Conservation (phyloP, 2,329 filamentous ascomycete species). For the Huntiella decipiens region DNA sequence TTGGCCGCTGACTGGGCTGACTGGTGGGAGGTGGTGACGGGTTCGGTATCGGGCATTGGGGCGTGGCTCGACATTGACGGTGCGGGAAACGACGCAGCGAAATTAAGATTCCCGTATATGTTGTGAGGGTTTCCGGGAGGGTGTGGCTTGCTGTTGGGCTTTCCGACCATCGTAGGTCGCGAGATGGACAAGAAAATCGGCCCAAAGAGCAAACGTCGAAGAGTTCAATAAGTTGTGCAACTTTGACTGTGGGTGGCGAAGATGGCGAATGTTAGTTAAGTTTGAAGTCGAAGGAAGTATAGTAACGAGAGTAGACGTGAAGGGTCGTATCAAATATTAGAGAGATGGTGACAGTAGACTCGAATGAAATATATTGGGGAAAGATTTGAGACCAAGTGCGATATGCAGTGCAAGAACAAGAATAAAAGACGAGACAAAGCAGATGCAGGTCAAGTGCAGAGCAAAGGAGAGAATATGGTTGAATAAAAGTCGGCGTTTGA, state of each 20-base stretch:
- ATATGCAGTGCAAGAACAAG: not conserved
- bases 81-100: constrained; percentile 12
- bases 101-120: not conserved
- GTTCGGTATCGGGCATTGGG: constrained; percentile 30
- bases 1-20: not conserved
- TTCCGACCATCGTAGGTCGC: too few relatives aligned
- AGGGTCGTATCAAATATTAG: not conserved
- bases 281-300: not conserved
- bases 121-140: too few relatives aligned
- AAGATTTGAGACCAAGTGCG: not conserved
- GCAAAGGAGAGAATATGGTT: not conserved
- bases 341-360: not conserved
- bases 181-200: too few relatives aligned
- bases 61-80: constrained; percentile 35
- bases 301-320: not conserved
- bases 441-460: not conserved
- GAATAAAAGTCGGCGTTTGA: not conserved
- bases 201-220: not conserved
- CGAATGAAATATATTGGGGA: not conserved
- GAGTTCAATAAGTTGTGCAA: constrained; percentile 5
- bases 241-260: constrained; percentile 6
- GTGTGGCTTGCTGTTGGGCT: too few relatives aligned
- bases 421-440: not conserved
- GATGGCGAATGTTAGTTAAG: not conserved
- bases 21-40: not conserved